Conservation (phyloP, 768 basidiomycete species). For the Russula dissimulans region DNA sequence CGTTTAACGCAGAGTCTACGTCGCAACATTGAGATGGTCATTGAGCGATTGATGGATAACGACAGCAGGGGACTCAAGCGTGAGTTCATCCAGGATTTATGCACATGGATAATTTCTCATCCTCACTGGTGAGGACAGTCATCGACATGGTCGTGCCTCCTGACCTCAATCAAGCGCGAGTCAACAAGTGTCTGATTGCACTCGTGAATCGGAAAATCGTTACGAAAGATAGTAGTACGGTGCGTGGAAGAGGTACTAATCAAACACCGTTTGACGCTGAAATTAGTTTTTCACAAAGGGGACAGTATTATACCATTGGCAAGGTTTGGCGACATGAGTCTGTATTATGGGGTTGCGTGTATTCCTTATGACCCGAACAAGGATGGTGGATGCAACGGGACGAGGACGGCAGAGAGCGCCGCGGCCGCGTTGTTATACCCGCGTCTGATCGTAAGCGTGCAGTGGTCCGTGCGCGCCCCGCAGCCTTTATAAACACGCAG, state of each 20-base stretch:
- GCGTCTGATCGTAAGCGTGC: background rate
- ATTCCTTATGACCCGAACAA: background rate
- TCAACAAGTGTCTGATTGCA: constrained; percentile 90
- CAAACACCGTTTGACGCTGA: background rate
- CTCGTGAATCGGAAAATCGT: constrained; percentile 83
- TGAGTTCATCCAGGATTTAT: constrained; percentile 26
- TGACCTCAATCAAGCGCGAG: constrained; percentile 80
- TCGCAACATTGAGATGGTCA: constrained; percentile 69
- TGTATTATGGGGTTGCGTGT: background rate
- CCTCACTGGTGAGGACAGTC: constrained; percentile 36
- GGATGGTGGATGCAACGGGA: background rate
- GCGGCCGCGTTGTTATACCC: background rate
- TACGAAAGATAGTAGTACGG: constrained; percentile 51
- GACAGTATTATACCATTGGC: constrained; percentile 61
- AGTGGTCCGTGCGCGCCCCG: constrained; percentile 1
- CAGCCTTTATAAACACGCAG: background rate
- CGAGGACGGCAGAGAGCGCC: background rate
- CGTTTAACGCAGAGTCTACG: constrained; percentile 47
- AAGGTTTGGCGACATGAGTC: constrained; percentile 34
- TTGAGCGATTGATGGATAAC: constrained; percentile 65
- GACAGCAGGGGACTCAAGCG: constrained; percentile 52
- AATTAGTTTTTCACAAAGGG: constrained; percentile 34
- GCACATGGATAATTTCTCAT: background rate
- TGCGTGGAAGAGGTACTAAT: constrained; percentile 10
- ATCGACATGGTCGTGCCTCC: constrained; percentile 68